Evolutionary conservation across 2,329 filamentous ascomycete genomes (phyloP).

Genomic region (Paraphoma sp.): DNA sequence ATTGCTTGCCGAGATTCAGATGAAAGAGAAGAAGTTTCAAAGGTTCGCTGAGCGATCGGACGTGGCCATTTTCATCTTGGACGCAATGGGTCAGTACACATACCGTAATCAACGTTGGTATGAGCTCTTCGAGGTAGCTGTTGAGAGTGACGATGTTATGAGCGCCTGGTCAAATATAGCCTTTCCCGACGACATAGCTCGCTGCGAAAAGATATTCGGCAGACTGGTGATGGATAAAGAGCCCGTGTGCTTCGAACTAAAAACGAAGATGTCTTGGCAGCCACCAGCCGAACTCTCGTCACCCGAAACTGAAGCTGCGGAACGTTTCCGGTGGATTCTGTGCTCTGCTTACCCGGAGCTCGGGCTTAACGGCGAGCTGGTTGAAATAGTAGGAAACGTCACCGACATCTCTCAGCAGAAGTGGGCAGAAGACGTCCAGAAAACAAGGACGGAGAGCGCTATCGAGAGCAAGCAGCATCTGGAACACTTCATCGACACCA

Average conservation of each 20-base stretch:
- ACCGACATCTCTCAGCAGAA: slow-evolving; percentile 49
- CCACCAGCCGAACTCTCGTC: slow-evolving; percentile 23
- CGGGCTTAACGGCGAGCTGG: slow-evolving; percentile 25
- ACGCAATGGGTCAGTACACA: slow-evolving; percentile 40
- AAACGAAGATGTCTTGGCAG: slow-evolving; percentile 45
- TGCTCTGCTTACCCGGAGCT: slow-evolving; percentile 39
- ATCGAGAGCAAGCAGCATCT: slow-evolving; percentile 43
- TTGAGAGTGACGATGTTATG: slow-evolving; percentile 19
- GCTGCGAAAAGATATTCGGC: slow-evolving; percentile 39
- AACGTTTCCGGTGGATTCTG: slow-evolving; percentile 38
- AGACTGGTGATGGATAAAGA: slow-evolving; percentile 39
- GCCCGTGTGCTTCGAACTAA: slow-evolving; percentile 47
- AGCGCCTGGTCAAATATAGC: slow-evolving; percentile 29
- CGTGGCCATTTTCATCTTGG: slow-evolving; percentile 51
- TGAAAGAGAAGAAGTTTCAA: slow-evolving; percentile 43
- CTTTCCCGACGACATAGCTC: slow-evolving; percentile 44
- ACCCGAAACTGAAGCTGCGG: slow-evolving; percentile 12
- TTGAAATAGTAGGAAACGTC: slow-evolving; percentile 43
- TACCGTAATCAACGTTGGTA: slow-evolving; percentile 52
- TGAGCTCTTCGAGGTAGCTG: slow-evolving; percentile 38
- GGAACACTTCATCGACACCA: slow-evolving; percentile 46
- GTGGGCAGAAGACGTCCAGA: slow-evolving; percentile 44
- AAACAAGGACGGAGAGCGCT: slow-evolving; percentile 35
- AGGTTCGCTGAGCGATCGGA: slow-evolving; percentile 49
- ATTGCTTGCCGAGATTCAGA: slow-evolving; percentile 44